Evolutionary conservation across 495 filamentous ascomycete species (phyloP).

Genomic region (Aspergillus indologenus): DNA sequence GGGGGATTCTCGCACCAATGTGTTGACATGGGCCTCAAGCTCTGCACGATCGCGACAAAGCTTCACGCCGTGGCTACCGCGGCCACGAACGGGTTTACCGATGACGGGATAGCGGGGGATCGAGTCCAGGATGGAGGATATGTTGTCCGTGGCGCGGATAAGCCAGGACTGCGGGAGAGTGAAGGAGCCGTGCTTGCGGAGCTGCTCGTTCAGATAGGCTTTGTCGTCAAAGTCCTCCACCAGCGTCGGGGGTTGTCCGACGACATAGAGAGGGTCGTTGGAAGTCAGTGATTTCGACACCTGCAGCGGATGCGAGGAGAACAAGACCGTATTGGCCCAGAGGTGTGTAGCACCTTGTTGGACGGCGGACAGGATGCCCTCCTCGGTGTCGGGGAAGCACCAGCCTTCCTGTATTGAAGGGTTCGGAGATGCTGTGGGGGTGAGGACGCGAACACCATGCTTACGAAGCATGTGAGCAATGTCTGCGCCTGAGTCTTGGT

Average conservation of each 20-base stretch:
- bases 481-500: conserved; percentile 40
- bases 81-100: conserved; percentile 31
- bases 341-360: conserved; percentile 34
- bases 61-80: conserved; percentile 34
- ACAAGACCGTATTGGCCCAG: conserved; percentile 42
- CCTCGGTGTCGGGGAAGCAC: conserved; percentile 38
- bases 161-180: conserved; percentile 24
- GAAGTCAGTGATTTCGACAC: conserved; percentile 18
- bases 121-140: conserved; percentile 10
- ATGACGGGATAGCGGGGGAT: conserved; percentile 29
- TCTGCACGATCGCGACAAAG: conserved; percentile 23
- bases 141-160: conserved; percentile 8
- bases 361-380: conserved; percentile 32
- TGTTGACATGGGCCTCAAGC: conserved; percentile 23
- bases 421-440: conserved; percentile 16
- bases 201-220: conserved; percentile 32
- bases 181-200: conserved; percentile 18
- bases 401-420: conserved; percentile 24
- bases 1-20: conserved; percentile 27
- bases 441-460: conserved; percentile 24
- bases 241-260: conserved; percentile 35
- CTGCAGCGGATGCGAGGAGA: conserved; percentile 36
- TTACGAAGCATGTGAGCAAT: conserved; percentile 29
- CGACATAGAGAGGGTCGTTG: conserved; percentile 21
- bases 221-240: conserved; percentile 42